phyloP scores from a whole-genome alignment of 2,329 filamentous ascomycete species.

The Byssothecium circinans region DNA sequence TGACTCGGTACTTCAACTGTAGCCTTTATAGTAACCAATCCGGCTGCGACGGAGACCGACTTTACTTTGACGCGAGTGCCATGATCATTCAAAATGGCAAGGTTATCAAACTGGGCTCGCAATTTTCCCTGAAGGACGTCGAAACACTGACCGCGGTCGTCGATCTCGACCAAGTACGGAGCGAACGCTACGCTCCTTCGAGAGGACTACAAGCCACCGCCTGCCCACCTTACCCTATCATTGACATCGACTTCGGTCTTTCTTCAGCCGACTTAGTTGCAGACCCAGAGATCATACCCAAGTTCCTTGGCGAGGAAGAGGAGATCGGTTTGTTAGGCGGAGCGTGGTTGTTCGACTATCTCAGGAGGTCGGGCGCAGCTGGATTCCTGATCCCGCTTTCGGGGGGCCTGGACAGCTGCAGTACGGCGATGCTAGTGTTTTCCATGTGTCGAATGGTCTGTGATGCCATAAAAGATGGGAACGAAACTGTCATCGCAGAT shows the following conservation, averaged over 20 bases:
- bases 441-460: conserved; percentile 61
- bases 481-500: conserved; percentile 59
- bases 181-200: conserved; percentile 59
- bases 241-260: conserved; percentile 52
- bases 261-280: not conserved
- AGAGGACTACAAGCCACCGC: conserved; percentile 60
- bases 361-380: conserved; percentile 54
- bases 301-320: conserved; percentile 66
- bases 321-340: conserved; percentile 64
- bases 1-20: too few species aligned
- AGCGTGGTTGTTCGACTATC: conserved; percentile 68
- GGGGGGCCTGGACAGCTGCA: conserved; percentile 64
- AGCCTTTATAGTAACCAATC: conserved; percentile 67
- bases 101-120: conserved; percentile 65
- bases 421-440: conserved; percentile 54
- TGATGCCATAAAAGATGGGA: conserved; percentile 53
- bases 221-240: conserved; percentile 50
- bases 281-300: conserved; percentile 9
- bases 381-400: conserved; percentile 61
- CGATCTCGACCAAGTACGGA: conserved; percentile 69
- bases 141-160: conserved; percentile 59
- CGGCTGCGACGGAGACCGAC: conserved; percentile 48
- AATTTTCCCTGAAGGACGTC: conserved; percentile 59
- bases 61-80: conserved; percentile 47
- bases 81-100: conserved; percentile 66